Percentiles rank a stretch among this genome's conserved stretches.
phyloP scores from a whole-genome alignment of 2,329 filamentous ascomycete genomes.

The Ciborinia camelliae region DNA sequence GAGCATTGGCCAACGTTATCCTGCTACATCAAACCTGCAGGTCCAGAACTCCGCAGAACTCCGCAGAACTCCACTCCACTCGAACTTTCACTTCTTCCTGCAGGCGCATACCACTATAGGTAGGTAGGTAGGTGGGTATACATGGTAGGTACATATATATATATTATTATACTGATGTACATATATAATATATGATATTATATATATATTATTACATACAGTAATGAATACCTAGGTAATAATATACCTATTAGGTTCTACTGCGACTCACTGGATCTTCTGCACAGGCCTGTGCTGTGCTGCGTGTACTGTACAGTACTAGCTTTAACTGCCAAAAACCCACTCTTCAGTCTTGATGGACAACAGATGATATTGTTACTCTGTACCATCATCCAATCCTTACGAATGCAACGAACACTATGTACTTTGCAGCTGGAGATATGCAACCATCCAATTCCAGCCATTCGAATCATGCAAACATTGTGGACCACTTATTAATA shows the following conservation, averaged over 20 bases:
- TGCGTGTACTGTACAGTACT: background rate
- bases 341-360: conserved; percentile 3
- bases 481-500: background rate
- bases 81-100: background rate
- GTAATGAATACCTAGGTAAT: background rate
- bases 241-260: background rate
- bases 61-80: conserved; percentile 10
- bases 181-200: no score
- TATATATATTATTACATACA: background rate
- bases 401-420: background rate
- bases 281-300: background rate
- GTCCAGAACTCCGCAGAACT: no score
- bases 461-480: background rate
- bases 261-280: background rate
- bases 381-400: background rate
- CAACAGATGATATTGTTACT: conserved; percentile 14
- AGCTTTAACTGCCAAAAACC: background rate
- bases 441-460: background rate
- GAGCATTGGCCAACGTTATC: background rate
- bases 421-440: conserved; percentile 10
- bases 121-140: no score
- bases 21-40: background rate
- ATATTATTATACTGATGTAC: no score
- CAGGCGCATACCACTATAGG: background rate
- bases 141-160: no score